phyloP scores from a whole-genome alignment of 768 basidiomycete species.

The Trametes sanguinea region DNA sequence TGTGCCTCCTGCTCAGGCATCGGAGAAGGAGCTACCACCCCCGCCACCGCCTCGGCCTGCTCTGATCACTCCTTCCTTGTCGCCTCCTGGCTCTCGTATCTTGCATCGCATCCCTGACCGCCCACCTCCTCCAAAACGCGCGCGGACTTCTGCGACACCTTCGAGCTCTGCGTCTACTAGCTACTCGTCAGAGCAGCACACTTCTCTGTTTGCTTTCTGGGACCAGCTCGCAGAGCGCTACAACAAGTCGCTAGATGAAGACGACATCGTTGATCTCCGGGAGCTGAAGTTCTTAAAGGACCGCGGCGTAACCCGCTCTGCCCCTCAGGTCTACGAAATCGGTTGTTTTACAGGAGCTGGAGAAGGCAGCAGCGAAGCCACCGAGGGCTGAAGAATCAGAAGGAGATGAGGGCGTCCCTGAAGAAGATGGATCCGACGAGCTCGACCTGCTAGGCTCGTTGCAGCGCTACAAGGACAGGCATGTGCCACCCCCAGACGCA shows the following conservation, averaged over 20 bases:
- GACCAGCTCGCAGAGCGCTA: constrained; percentile 69
- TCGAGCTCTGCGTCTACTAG: constrained; percentile 28
- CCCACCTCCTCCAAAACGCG: constrained; percentile 50
- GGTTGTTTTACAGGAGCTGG: constrained; percentile 48
- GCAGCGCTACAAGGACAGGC: constrained; percentile 33
- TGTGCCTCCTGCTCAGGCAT: not conserved
- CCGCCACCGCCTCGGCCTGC: constrained; percentile 20
- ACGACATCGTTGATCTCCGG: constrained; percentile 75
- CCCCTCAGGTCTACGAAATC: constrained; percentile 46
- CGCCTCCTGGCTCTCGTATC: constrained; percentile 44
- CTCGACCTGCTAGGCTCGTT: constrained; percentile 50
- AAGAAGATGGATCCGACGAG: constrained; percentile 50
- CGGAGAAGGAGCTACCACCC: constrained; percentile 10
- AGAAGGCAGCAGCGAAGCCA: constrained; percentile 42
- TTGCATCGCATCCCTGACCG: constrained; percentile 28
- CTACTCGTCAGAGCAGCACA: constrained; percentile 34
- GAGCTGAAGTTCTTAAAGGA: constrained; percentile 66
- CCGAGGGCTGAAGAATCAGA: constrained; percentile 41
- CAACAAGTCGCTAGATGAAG: constrained; percentile 66
- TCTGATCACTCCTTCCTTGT: constrained; percentile 55
- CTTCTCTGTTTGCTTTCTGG: constrained; percentile 67
- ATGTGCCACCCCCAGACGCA: constrained; percentile 46
- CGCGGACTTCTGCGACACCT: constrained; percentile 48
- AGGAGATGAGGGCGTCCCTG: constrained; percentile 33
- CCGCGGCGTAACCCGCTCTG: constrained; percentile 60